Base-by-base conservation (phyloP, 108 stramenopile species). In the Cyclostephanos tholiformis region DNA sequence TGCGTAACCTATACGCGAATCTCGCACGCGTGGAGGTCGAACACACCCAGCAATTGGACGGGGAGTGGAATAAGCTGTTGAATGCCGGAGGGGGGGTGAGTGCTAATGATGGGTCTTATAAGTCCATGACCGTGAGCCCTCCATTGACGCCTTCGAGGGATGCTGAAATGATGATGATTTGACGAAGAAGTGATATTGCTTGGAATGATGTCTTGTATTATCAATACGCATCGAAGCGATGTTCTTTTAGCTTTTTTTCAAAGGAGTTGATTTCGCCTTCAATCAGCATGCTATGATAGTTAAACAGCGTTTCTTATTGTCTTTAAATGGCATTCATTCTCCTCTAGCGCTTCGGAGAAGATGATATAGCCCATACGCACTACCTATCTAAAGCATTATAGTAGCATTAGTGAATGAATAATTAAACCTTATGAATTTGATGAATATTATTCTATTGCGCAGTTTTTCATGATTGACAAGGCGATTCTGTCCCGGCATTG, bases 401-500 rank as follows among this genome's bases (percentile, higher is more conserved):
- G 4, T 32, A 32, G 32, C 32, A 32, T 32, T 4, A 19, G 25
- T 53, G 52, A 60, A 60, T 38, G 32, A 60, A 38, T 14, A 38
- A 8, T 60, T 14, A 26, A 29, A 7, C 27, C 30, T 30, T 7
- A 30, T 32, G 27, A 32, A 4, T 11, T 30, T 32, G 8, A 58
- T 2, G 23, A 55, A 0, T 50, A 52, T 60, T 73, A 79, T n/a
- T 76, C 75, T 46, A 92, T 89, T 17, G 94, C 94, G 63, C 79
- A 82, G 30, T 91, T 91, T 56, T 91, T 92, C 82, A 96, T 70
- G 38, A 96, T 93, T 11, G 89, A 87, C 14, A 96, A 58, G 13
- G 91, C 92, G 78, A 96, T 94, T 52, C 92, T 82, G 58, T 93
- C 85, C 44, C 95, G 73, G 56, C 91, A 92, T 56, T 90, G 90